Evolutionary conservation across 1,139 yeast species (phyloP), one percentile per base, ranked within the genome.

Genomic region (Geotrichum cucujoidarum): DNA sequence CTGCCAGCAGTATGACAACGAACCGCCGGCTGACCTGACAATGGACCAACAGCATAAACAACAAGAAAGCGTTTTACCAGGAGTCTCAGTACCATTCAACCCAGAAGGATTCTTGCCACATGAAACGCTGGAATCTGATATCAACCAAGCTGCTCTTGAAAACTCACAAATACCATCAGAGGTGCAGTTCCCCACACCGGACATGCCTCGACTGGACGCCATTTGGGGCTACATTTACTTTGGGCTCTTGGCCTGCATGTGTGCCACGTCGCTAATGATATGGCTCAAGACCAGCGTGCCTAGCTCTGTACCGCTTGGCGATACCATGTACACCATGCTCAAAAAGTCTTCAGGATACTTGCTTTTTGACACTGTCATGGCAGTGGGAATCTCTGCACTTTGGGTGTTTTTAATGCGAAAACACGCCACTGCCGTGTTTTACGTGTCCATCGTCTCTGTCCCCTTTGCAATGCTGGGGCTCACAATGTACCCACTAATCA

Each of bases 261-360:
- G 64, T 22, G 65, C 71, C n/a, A 65, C 70, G 4, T 64, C 69
- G 7, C 53, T 66, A 18, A 48, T 66, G 46, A 55, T 67, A 16
- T 64, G 67, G 64, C 54, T 67, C 27, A 54, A 61, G 27, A 63
- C 69, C 2, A 54, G 56, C 33, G 59, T 57, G 13, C 60, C 65
- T 10, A 41, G 53, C 16, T 47, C 58, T 20, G 52, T 57, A 3
- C 64, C 67, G n/a, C 51, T 66, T 14, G 61, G 67, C 16, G 70
- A 67, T 41, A 62, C 68, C 32, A 62, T 59, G 50, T 66, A 63
- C 51, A 60, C 60, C 16, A 61, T 63, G 45, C 55, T 62, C 14
- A 56, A 57, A 36, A 55, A 63, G 7, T 64, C 69, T 1, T 53
- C 62, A 47, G 50, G 62, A 6, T 54, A 59, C 24, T 56, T 70